These are phyloP conservation scores for Microbotryum intermedium DNA, from an alignment of 1,284 basidiomycete genomes.

Conservation along the genomic window DNA sequence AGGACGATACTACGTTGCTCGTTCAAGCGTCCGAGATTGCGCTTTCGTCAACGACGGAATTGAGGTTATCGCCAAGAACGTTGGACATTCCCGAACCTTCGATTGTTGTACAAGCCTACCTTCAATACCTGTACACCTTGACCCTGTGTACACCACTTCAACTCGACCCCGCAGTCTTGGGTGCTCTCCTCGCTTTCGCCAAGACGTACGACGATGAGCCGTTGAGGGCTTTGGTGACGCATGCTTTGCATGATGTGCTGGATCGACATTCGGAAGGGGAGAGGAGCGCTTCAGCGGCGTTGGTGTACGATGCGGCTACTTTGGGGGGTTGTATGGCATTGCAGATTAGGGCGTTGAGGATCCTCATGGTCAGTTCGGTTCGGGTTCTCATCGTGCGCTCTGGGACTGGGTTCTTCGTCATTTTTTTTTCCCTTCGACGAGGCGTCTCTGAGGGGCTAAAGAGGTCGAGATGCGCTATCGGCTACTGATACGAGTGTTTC, in stretches of 20 bases:
- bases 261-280: neutral
- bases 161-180: conserved; percentile 77
- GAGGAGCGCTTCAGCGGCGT: conserved; percentile 14
- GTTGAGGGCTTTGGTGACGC: conserved; percentile 68
- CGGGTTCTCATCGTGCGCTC: no score
- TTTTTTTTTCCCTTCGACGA: neutral
- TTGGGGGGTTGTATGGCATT: conserved; percentile 28
- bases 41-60: conserved; percentile 45
- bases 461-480: no score
- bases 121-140: conserved; percentile 87
- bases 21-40: neutral
- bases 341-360: conserved; percentile 28
- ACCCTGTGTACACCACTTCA: conserved; percentile 80
- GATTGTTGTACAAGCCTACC: conserved; percentile 72
- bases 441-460: neutral
- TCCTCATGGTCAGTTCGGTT: conserved; percentile 22
- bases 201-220: conserved; percentile 72
- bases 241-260: conserved; percentile 81
- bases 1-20: neutral
- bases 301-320: conserved; percentile 32
- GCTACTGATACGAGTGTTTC: no score
- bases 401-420: no score
- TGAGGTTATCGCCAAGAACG: conserved; percentile 64
- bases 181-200: conserved; percentile 72
- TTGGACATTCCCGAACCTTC: conserved; percentile 80